Evolutionary conservation across 2,329 filamentous ascomycete genomes (phyloP).

Genomic region (Fusarium sororula): DNA sequence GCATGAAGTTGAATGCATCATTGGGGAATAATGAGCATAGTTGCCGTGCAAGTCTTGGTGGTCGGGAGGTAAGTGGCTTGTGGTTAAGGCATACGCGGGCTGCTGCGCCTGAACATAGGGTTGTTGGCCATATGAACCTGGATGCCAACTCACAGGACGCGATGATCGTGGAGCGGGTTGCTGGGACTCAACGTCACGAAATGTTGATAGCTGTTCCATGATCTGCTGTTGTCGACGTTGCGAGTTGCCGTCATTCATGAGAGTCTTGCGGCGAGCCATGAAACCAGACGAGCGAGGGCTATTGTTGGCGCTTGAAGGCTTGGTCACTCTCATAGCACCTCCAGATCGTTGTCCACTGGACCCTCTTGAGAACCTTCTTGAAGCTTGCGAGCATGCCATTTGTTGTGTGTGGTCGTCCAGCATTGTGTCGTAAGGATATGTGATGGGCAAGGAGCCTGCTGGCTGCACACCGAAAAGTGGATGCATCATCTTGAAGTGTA

Average conservation of each 20-base stretch:
- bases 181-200: slow-evolving; percentile 36
- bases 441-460: slow-evolving; percentile 39
- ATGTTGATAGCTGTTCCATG: slow-evolving; percentile 52
- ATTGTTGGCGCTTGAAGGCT: slow-evolving; percentile 74
- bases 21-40: slow-evolving; percentile 59
- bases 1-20: slow-evolving; percentile 64
- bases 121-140: slow-evolving; percentile 62
- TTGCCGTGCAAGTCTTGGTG: slow-evolving; percentile 54
- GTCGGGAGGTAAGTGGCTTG: slow-evolving; percentile 49
- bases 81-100: slow-evolving; percentile 52
- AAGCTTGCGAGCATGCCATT: slow-evolving; percentile 56
- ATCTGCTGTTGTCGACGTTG: slow-evolving; percentile 58
- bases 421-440: slow-evolving; percentile 51
- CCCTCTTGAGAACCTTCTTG: slow-evolving; percentile 59
- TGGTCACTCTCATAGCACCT: slow-evolving; percentile 67
- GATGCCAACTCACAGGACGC: slow-evolving; percentile 81
- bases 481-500: slow-evolving; percentile 46
- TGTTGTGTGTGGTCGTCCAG: slow-evolving; percentile 64
- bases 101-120: slow-evolving; percentile 51
- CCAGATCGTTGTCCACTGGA: slow-evolving; percentile 60
- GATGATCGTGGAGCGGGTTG: slow-evolving; percentile 47
- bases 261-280: slow-evolving; percentile 63
- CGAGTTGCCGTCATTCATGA: slow-evolving; percentile 61
- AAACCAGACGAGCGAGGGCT: slow-evolving; percentile 67
- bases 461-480: slow-evolving; percentile 39